Evolutionary conservation across 768 basidiomycete species (phyloP).

Genomic region (Tulasnella sp.): DNA sequence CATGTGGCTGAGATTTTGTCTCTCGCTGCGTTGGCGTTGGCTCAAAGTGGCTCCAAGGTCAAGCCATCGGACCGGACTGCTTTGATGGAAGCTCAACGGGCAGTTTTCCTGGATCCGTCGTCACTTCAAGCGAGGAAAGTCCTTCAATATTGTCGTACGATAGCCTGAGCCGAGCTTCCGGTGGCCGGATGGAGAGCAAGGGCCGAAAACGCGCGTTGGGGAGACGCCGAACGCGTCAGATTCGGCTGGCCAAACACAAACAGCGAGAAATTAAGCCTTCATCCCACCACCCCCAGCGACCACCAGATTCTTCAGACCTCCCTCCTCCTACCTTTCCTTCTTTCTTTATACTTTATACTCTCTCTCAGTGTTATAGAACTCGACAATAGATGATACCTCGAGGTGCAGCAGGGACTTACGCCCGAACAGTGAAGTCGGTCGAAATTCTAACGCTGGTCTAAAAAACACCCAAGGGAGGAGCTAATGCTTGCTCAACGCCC

Average conservation of each 20-base stretch:
- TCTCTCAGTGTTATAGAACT: slow-evolving; percentile 9
- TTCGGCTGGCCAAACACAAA: slow-evolving; percentile 11
- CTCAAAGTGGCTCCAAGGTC: neutral
- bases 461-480: neutral
- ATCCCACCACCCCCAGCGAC: neutral
- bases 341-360: neutral
- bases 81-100: slow-evolving; percentile 14
- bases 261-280: neutral
- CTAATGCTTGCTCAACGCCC: neutral
- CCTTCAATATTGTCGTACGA: slow-evolving; percentile 7
- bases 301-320: neutral
- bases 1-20: neutral
- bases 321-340: slow-evolving; percentile 1
- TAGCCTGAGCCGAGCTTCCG: neutral
- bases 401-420: slow-evolving; percentile 1
- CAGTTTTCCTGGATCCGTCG: slow-evolving; percentile 14
- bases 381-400: slow-evolving; percentile 18
- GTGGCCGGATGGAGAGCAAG: neutral
- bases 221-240: slow-evolving; percentile 15
- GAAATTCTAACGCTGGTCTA: slow-evolving; percentile 8
- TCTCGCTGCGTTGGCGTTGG: neutral
- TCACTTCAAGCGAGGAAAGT: neutral
- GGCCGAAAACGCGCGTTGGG: slow-evolving; percentile 7
- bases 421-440: slow-evolving; percentile 13
- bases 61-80: neutral